phyloP scores from a whole-genome alignment of 169 alveolate genomes.

The Plasmodium ovale region DNA sequence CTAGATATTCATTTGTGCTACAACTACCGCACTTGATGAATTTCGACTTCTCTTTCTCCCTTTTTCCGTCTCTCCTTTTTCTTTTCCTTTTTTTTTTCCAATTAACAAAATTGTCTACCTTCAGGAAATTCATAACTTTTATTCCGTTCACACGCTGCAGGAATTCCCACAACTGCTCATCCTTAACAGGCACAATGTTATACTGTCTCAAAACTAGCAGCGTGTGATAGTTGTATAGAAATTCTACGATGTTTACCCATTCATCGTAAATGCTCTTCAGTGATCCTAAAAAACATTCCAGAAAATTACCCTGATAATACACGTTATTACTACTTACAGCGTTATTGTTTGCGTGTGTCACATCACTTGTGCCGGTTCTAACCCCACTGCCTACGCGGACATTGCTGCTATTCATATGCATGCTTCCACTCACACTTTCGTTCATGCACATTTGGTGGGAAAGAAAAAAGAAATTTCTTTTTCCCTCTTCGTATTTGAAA shows the following conservation, averaged over 20 bases:
- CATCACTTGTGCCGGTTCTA: too few species aligned
- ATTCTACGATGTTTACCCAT: conserved; percentile 36
- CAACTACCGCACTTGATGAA: neutral
- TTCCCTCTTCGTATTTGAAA: conserved; percentile 2
- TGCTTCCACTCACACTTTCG: too few species aligned
- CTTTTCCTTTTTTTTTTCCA: conserved; percentile 19
- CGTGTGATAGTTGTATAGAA: conserved; percentile 63
- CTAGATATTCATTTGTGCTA: neutral
- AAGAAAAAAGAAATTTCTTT: conserved; percentile 19
- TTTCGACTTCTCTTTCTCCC: neutral
- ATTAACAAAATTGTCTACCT: conserved; percentile 49
- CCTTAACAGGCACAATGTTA: conserved; percentile 28
- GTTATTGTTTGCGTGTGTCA: too few species aligned
- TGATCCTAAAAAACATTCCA: conserved; percentile 53
- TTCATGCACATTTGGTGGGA: conserved; percentile 15
- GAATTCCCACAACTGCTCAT: conserved; percentile 39
- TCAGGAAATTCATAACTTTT: conserved; percentile 20
- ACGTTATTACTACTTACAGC: neutral
- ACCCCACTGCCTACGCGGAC: too few species aligned
- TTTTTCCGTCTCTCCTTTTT: neutral
- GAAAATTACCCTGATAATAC: conserved; percentile 63
- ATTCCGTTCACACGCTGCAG: conserved; percentile 16
- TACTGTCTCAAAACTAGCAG: conserved; percentile 50
- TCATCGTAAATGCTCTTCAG: conserved; percentile 46
- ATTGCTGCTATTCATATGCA: conserved; percentile 24